Evolutionary conservation across 257 asterid genomes (phyloP).

Genomic region (Solanum raphanifolium): DNA sequence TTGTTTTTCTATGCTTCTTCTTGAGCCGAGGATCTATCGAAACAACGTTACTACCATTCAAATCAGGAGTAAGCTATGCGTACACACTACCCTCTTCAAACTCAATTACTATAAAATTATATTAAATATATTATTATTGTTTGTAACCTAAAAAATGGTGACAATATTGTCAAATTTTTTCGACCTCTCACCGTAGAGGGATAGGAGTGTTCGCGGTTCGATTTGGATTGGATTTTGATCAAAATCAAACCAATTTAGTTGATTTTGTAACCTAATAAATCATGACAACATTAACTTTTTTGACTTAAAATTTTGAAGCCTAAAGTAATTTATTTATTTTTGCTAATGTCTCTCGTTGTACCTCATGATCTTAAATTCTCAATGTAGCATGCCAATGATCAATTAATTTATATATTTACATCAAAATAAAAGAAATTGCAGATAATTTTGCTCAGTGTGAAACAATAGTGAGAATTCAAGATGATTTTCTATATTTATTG

Average conservation of each 20-base stretch:
- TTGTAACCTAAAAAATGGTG: background rate
- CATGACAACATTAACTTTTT: background rate
- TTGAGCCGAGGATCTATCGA: too few species aligned
- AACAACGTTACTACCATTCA: too few species aligned
- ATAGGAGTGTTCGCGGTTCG: too few species aligned
- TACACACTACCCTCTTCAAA: too few species aligned
- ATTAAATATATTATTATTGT: too few species aligned
- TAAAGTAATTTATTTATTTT: background rate
- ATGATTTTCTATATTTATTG: background rate
- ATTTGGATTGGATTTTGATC: too few species aligned
- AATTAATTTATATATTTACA: background rate
- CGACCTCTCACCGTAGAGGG: background rate
- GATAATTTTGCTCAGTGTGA: background rate
- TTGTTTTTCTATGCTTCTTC: background rate
- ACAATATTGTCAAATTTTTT: too few species aligned
- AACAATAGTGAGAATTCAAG: background rate
- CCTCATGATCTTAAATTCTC: background rate
- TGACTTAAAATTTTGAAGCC: background rate
- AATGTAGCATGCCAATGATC: background rate
- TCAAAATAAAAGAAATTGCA: background rate
- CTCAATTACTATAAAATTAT: too few species aligned
- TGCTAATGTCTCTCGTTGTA: background rate
- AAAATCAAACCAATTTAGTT: too few species aligned
- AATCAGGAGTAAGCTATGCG: background rate
- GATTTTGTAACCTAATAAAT: too few species aligned